Percentiles rank a stretch among this genome's conserved stretches.
phyloP scores from a whole-genome alignment of 176 grass and related monocot species.

The Oryza brachyantha region DNA sequence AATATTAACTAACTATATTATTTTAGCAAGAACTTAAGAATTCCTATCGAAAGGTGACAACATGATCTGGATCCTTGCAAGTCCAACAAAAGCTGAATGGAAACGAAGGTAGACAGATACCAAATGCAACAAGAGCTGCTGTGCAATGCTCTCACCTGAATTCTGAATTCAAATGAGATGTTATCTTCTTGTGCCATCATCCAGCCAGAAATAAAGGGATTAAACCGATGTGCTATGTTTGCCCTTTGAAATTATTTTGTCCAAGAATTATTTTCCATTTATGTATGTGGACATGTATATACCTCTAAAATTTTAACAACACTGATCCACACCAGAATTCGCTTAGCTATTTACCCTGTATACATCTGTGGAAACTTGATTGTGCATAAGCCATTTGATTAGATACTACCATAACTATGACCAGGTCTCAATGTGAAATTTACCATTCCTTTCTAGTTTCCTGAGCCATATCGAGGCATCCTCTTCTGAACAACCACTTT shows the following conservation, averaged over 20 bases:
- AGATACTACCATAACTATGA: slow-evolving; percentile 34
- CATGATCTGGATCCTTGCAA: not conserved
- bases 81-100: not conserved
- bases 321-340: no score
- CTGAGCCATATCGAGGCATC: slow-evolving; percentile 57
- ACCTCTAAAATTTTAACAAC: no score
- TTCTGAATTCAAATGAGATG: not conserved
- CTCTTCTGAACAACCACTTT: slow-evolving; percentile 38
- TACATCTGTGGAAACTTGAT: no score
- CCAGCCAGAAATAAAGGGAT: not conserved
- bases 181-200: not conserved
- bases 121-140: not conserved
- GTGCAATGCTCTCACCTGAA: not conserved
- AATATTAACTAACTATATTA: no score
- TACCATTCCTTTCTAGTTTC: slow-evolving; percentile 62
- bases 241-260: not conserved
- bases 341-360: no score
- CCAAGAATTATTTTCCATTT: slow-evolving; percentile 2
- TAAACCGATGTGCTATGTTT: not conserved
- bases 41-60: not conserved
- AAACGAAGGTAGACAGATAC: not conserved
- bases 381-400: not conserved
- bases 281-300: slow-evolving; percentile 7
- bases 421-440: slow-evolving; percentile 77
- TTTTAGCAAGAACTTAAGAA: not conserved